phyloP scores from a whole-genome alignment of 2,329 filamentous ascomycete species.

The Fusarium zealandicum region DNA sequence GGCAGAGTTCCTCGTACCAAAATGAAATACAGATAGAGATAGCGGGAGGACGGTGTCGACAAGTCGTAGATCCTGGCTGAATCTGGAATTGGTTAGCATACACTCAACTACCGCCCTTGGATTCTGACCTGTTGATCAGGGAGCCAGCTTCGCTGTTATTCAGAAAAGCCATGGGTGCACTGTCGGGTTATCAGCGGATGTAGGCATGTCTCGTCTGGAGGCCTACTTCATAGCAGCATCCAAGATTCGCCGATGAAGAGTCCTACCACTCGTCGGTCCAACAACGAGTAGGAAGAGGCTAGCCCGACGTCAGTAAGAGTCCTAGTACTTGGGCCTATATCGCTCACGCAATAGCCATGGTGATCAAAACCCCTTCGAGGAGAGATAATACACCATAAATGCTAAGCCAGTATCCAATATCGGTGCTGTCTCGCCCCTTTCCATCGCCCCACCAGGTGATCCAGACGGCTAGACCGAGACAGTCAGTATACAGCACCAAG shows the following conservation, averaged over 20 bases:
- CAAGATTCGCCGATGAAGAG: conserved; percentile 37
- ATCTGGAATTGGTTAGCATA: conserved; percentile 37
- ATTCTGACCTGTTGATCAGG: conserved; percentile 39
- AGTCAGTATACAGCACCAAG: neutral
- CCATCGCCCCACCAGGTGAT: conserved; percentile 45
- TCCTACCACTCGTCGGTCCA: conserved; percentile 37
- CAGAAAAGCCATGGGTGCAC: conserved; percentile 41
- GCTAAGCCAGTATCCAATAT: conserved; percentile 43
- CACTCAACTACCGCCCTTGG: fast-evolving
- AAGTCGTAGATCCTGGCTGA: conserved; percentile 53
- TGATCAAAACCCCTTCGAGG: conserved; percentile 36
- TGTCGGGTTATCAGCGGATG: conserved; percentile 3
- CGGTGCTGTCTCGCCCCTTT: conserved; percentile 34
- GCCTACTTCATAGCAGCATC: conserved; percentile 38
- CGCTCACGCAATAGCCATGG: conserved; percentile 40
- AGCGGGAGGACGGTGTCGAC: conserved; percentile 50
- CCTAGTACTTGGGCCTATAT: fast-evolving
- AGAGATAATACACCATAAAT: conserved; percentile 39
- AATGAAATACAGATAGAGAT: conserved; percentile 37
- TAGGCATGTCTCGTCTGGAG: fast-evolving
- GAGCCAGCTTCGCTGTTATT: conserved; percentile 42
- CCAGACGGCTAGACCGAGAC: conserved; percentile 36
- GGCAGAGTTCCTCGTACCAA: conserved; percentile 26
- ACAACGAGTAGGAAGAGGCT: conserved; percentile 41
- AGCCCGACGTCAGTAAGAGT: conserved; percentile 5